These are phyloP conservation scores for Hypoxylon sp. DNA, from an alignment of 2,329 filamentous ascomycete genomes.

Conservation along the genomic window DNA sequence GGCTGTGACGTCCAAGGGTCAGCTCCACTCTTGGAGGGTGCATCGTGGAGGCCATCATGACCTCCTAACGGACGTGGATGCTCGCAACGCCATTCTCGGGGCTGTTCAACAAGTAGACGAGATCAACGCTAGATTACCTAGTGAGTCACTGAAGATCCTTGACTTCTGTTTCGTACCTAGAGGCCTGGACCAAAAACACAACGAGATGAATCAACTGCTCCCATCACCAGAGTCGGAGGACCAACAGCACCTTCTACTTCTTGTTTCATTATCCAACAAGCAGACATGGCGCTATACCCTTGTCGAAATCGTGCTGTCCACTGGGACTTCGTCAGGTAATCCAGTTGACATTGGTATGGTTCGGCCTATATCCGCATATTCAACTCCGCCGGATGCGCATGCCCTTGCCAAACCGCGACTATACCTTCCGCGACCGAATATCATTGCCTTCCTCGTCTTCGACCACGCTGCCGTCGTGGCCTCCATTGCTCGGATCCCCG, in stretches of 20 bases:
- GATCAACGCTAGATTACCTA: constrained; percentile 63
- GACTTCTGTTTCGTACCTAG: constrained; percentile 82
- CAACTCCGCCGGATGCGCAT: constrained; percentile 63
- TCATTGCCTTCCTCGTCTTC: constrained; percentile 87
- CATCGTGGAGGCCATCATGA: constrained; percentile 89
- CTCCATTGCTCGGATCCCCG: constrained; percentile 77
- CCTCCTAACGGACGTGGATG: constrained; percentile 79
- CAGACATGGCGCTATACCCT: constrained; percentile 77
- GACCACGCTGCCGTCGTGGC: constrained; percentile 82
- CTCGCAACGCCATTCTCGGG: constrained; percentile 73
- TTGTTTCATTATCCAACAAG: constrained; percentile 70
- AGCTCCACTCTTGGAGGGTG: constrained; percentile 88
- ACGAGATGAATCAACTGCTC: constrained; percentile 66
- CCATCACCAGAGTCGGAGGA: constrained; percentile 66
- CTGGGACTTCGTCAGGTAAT: constrained; percentile 56
- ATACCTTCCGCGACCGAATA: constrained; percentile 81
- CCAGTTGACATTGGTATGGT: constrained; percentile 73
- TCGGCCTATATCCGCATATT: constrained; percentile 77
- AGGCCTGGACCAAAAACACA: constrained; percentile 65
- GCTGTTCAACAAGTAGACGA: constrained; percentile 72
- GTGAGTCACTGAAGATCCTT: constrained; percentile 78
- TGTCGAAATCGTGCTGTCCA: constrained; percentile 77
- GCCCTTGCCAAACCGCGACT: constrained; percentile 71
- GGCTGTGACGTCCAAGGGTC: constrained; percentile 81
- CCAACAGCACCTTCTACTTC: constrained; percentile 72